phyloP scores from a whole-genome alignment of 306 rosid species.

The Lithocarpus polystachyus region DNA sequence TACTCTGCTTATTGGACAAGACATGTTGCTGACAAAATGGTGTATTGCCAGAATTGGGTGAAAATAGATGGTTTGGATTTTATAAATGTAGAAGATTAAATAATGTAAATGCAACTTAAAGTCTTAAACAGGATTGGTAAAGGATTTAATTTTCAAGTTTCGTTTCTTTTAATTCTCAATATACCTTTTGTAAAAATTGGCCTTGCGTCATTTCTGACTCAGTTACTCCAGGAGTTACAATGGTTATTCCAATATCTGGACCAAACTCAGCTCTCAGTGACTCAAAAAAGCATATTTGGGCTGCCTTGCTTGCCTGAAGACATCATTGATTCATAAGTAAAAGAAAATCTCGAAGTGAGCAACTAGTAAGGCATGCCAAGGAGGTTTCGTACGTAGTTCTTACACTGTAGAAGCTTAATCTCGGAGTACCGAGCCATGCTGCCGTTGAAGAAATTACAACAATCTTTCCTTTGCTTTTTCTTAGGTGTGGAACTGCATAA shows the following conservation, averaged over 20 bases:
- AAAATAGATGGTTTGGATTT: no score
- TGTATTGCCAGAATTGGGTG: no score
- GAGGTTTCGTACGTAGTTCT: background rate
- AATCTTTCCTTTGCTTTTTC: no score
- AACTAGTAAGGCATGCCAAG: background rate
- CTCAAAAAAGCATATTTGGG: slow-evolving; percentile 20
- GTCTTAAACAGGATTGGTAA: no score
- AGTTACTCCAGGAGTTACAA: slow-evolving; percentile 21
- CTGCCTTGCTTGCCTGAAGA: slow-evolving; percentile 6
- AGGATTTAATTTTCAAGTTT: no score
- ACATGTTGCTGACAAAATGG: no score
- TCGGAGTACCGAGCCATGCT: background rate
- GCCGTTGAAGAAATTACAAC: background rate
- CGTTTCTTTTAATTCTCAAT: no score
- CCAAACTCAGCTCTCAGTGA: slow-evolving; percentile 20
- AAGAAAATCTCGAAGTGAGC: background rate
- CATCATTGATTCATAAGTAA: slow-evolving; percentile 6
- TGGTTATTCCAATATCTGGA: background rate
- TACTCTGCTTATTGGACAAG: no score
- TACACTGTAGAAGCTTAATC: background rate
- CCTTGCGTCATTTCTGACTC: slow-evolving; percentile 1
- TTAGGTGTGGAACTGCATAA: no score
- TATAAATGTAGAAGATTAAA: no score
- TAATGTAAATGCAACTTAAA: no score
- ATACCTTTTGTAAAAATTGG: no score